These are phyloP conservation scores for Chaetomium fimeti DNA, from an alignment of 495 filamentous ascomycete genomes.

Conservation along the genomic window DNA sequence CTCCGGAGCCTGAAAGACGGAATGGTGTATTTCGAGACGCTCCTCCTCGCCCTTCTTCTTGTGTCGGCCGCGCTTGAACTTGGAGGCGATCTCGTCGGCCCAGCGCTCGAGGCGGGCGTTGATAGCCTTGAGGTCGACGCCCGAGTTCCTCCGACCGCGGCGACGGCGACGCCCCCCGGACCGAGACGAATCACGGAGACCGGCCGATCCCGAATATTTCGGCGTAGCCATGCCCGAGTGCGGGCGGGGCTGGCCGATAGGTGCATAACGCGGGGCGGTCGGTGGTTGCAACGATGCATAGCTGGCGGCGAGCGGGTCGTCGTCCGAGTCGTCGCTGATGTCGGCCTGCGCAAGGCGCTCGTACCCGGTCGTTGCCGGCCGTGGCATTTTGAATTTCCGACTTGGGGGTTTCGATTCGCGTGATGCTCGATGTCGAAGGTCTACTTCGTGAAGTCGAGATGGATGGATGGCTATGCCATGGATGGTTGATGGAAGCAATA, in stretches of 20 bases:
- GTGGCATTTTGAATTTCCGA: constrained; percentile 41
- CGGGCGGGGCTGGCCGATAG: constrained; percentile 59
- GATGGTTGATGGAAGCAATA: constrained; percentile 1
- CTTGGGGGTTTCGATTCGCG: neutral
- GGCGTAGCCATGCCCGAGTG: constrained; percentile 60
- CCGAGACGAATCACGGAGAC: constrained; percentile 11
- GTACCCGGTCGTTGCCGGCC: constrained; percentile 84
- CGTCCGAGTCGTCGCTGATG: constrained; percentile 75
- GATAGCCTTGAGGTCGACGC: constrained; percentile 97
- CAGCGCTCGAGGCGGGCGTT: constrained; percentile 94
- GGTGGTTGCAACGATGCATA: constrained; percentile 58
- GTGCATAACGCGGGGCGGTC: constrained; percentile 67
- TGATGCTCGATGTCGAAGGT: neutral
- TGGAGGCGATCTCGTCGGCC: constrained; percentile 97
- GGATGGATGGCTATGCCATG: neutral
- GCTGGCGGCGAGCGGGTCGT: constrained; percentile 56
- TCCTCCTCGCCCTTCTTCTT: constrained; percentile 74
- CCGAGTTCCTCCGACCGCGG: constrained; percentile 74
- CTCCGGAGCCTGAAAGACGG: constrained; percentile 90
- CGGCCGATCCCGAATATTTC: constrained; percentile 26
- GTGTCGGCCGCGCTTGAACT: constrained; percentile 83
- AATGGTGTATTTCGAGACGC: constrained; percentile 92
- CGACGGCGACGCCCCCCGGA: constrained; percentile 46
- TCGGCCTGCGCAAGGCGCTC: constrained; percentile 89
- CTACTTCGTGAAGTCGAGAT: neutral